Base-by-base conservation (phyloP, 306 rosid genomes). In the Vigna unguiculata region DNA sequence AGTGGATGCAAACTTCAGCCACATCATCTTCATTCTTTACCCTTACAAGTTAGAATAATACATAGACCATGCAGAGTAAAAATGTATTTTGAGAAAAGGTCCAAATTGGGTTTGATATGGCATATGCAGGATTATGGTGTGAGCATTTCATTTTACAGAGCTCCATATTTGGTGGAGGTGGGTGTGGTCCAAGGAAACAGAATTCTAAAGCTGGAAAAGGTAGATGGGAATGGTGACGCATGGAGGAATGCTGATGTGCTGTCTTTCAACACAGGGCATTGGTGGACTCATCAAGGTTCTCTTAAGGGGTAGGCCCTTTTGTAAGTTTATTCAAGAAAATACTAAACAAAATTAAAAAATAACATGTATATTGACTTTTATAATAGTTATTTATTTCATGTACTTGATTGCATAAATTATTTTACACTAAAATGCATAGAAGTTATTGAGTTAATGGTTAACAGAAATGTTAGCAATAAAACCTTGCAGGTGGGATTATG, bases 241-340 rank as follows among this genome's bases (percentile, higher is more conserved):
- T 92, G 96, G 97, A 75, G 6, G 68, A 52, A 24, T 1, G 97
- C 88, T 46, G 93, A 92, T 48, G 90, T 92, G 66, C 71, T 92
- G 22, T 90, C 93, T 4, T 92, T 92, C 62, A 87, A 92, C 89
- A 86, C 93, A 48, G 97, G 96, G 20, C 97, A 92, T 76, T 92
- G 96, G 97, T 92, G 96, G 96, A 87, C 40, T 79, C 97, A 90
- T 85, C 72, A 73, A 45, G 97, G 97, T 57, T 84, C 88, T 49
- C 87, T 92, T 17, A 90, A 87, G 72, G 97, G 93, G 97, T 92
- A 60, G 81, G 86, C 28, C 14, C 5, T 64, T 72, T 62, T 63
- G 7, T 28, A 65, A 49, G 66, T 19, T 72, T 19, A 60, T 57
- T 66, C 16, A 55, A 59, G 5, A 53, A 64, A 72, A 52, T 20